Percentiles rank a stretch among this genome's conserved stretches.
Evolutionary conservation across 164 flowering plant genomes (phyloP).

Genomic region (Berberis thunbergii): DNA sequence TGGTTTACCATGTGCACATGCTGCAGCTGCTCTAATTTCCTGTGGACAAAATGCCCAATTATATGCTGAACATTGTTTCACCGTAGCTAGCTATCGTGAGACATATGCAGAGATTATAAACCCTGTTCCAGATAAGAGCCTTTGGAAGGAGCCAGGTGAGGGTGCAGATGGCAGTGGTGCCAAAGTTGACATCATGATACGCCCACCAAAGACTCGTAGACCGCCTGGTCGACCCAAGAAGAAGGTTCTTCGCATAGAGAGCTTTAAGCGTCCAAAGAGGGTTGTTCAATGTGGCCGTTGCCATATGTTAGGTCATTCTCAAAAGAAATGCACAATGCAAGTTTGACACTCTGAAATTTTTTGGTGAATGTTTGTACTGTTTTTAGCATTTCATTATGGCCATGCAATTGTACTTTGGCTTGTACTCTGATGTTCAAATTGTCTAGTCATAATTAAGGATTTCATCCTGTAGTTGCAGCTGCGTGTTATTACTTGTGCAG

Average conservation of each 20-base stretch:
- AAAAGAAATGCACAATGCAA: constrained; percentile 60
- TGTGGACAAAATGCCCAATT: constrained; percentile 46
- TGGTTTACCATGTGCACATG: constrained; percentile 97
- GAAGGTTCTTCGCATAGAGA: constrained; percentile 77
- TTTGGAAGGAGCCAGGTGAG: constrained; percentile 65
- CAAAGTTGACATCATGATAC: constrained; percentile 48
- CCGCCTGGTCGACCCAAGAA: constrained; percentile 97
- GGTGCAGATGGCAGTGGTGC: constrained; percentile 70
- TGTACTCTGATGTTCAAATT: too few relatives aligned
- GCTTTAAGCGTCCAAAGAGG: constrained; percentile 55
- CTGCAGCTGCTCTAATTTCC: constrained; percentile 91
- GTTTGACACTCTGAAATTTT: constrained; percentile 7
- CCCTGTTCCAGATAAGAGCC: constrained; percentile 43
- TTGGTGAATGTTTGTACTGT: not conserved
- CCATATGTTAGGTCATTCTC: constrained; percentile 89
- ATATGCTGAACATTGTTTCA: constrained; percentile 54
- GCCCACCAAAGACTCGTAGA: constrained; percentile 86
- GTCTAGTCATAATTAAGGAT: too few relatives aligned
- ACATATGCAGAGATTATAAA: constrained; percentile 40
- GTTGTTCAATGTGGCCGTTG: constrained; percentile 96
- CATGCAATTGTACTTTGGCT: not conserved
- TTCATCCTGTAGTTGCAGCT: too few relatives aligned
- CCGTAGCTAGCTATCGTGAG: constrained; percentile 41
- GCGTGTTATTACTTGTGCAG: too few relatives aligned
- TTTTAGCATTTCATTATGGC: constrained; percentile 5